Percentiles rank a stretch among this genome's conserved stretches.
phyloP scores from a whole-genome alignment of 345 rosid species.

The Salix brachista region DNA sequence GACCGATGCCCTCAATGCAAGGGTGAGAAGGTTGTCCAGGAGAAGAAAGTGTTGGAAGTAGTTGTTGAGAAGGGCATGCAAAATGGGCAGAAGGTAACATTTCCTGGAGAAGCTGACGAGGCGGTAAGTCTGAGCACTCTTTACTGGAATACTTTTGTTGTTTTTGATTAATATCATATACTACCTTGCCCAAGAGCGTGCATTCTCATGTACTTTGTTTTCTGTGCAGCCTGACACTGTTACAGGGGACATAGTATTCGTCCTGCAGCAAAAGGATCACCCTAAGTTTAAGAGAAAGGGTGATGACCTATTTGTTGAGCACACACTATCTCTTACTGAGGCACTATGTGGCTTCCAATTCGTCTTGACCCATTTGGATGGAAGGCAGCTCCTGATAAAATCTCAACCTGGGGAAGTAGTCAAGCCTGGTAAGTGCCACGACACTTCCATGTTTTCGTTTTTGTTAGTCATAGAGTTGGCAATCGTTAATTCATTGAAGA shows the following conservation, averaged over 20 bases:
- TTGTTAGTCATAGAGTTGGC: neutral
- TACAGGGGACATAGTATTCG: slow-evolving; percentile 48
- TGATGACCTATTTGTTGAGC: slow-evolving; percentile 73
- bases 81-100: slow-evolving; percentile 38
- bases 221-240: slow-evolving; percentile 55
- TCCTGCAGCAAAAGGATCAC: slow-evolving; percentile 63
- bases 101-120: slow-evolving; percentile 41
- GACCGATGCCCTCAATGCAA: slow-evolving; percentile 40
- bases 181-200: neutral
- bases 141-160: neutral
- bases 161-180: neutral
- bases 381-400: slow-evolving; percentile 71
- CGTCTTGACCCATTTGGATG: slow-evolving; percentile 62
- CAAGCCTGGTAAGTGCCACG: slow-evolving; percentile 47
- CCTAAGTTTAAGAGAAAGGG: slow-evolving; percentile 70
- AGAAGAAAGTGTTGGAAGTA: slow-evolving; percentile 42
- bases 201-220: neutral
- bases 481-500: neutral
- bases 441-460: neutral
- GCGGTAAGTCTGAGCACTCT: slow-evolving; percentile 18
- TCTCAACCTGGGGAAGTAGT: slow-evolving; percentile 70
- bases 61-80: slow-evolving; percentile 43
- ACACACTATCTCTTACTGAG: slow-evolving; percentile 61
- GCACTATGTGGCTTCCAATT: slow-evolving; percentile 76
- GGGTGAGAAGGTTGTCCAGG: slow-evolving; percentile 40